phyloP scores from a whole-genome alignment of 2,329 filamentous ascomycete genomes.

The Monosporascus sp. region DNA sequence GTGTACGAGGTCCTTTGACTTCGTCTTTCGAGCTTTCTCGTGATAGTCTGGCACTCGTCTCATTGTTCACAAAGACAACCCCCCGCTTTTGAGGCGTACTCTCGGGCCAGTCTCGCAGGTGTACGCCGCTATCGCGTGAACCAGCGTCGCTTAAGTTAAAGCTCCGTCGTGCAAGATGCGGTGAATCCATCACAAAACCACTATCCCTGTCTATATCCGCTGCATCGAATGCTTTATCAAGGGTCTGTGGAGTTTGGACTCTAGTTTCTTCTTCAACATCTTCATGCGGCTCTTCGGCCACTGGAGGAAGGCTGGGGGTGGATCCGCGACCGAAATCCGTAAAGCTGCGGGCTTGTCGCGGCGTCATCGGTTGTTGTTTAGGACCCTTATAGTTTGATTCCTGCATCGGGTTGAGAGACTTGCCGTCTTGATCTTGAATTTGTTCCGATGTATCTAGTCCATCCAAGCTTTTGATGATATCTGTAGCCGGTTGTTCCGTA shows the following conservation, averaged over 20 bases:
- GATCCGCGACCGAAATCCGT: conserved; percentile 38
- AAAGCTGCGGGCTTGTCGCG: conserved; percentile 19
- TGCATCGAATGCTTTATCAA: conserved; percentile 13
- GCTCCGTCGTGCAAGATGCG: conserved; percentile 33
- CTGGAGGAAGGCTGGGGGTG: conserved; percentile 43
- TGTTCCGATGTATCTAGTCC: conserved; percentile 23
- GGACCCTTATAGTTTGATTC: conserved; percentile 23
- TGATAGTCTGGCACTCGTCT: conserved; percentile 25
- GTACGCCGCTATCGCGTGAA: conserved; percentile 52
- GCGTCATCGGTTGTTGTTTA: conserved; percentile 13
- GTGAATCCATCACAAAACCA: conserved; percentile 41
- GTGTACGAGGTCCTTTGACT: conserved; percentile 33
- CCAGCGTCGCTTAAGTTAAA: conserved; percentile 26
- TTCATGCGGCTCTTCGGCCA: conserved; percentile 47
- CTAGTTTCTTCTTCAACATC: conserved; percentile 33
- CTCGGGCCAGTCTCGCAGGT: conserved; percentile 45
- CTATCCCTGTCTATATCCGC: conserved; percentile 44
- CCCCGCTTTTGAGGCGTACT: conserved; percentile 18
- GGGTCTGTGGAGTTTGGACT: conserved; percentile 11
- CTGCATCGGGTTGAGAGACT: conserved; percentile 7
- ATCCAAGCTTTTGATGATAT: conserved; percentile 22
- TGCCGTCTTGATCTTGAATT: conserved; percentile 2
- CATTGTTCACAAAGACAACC: conserved; percentile 16
- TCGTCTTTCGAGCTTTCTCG: conserved; percentile 37
- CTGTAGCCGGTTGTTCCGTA: conserved; percentile 10